Evolutionary conservation across 2,329 filamentous ascomycete genomes (phyloP), one percentile per base, ranked within the genome.

Genomic region (Talaromyces albobiverticillius): DNA sequence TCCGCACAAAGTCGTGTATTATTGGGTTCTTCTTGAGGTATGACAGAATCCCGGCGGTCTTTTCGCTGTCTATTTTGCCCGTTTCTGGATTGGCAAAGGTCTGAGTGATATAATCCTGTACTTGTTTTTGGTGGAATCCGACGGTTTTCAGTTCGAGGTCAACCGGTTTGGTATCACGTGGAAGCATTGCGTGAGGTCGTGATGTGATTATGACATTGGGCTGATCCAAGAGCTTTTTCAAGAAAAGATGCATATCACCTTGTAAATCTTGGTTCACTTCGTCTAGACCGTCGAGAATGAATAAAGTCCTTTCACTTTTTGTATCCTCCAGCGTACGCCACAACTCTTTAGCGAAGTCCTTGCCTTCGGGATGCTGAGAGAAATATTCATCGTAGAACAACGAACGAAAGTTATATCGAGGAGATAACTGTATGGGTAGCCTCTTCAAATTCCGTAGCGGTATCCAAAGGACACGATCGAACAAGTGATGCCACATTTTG

Each of bases 191-290:
- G 50, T 63, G 60, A 16, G 74, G 73, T 2, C 73, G 70, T 22
- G 73, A 71, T 1, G 74, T 77, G 26, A 77, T 63, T 45, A 78
- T 73, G 6, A 74, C 64, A 45, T 72, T 67, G 0, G 61, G 61
- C 14, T 64, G 64, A 13, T 66, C 62, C 9, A 75, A 57, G 20
- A 76, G 64, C 4, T 58, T 2, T 13, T 54, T 9, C 11, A 75
- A 60, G 31, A 71, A 64, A 14, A 36, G 3, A 18, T 23, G 57
- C 58, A 62, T 62, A 18, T 47, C 29, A 16, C 16, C 29, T 25
- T 25, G 29, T 18, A 18, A 36, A 23, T 47, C 46, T 31, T 16
- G 23, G 11, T 14, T 41, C 36, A 16, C 36, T 41, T 41, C 36
- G 36, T 41, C 36, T 20, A 41, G 36, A 20, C 36, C 36, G 36